Base-by-base conservation (phyloP, 805 yeast species). In the Lachancea quebecensis region DNA sequence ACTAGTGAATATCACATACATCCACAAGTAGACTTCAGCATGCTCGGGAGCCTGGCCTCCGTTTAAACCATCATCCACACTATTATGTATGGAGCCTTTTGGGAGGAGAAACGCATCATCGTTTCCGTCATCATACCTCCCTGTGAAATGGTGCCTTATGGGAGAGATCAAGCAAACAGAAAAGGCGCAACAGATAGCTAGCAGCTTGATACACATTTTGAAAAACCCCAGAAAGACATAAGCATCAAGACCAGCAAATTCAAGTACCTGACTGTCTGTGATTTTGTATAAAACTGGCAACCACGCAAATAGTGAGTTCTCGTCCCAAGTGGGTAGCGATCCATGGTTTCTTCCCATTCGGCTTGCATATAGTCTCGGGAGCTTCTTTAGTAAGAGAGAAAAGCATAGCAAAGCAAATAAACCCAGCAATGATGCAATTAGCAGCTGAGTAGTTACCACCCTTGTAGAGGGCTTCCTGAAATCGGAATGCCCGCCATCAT, bases 181-280 rank as follows among this genome's bases (percentile, higher is more conserved):
- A 55, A 86, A 78, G 2, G 85, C 47, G 39, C 86, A 74, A 57
- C 89, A 82, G 1, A 77, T 66, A 2, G 77, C 65, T 18, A 91
- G 64, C 8, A 86, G 68, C 59, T 79, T 78, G 40, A 90, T 85
- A 49, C 93, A 77, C 85, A 89, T 86, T 49, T 85, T 82, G 74
- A 93, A 93, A 61, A 91, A 90, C 3, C 89, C 89, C 29, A 91
- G 66, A 58, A 86, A 91, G 39, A 93, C 98, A 66, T 77, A 89
- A 0, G 97, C 97, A 67, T 91, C 99, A 37, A 91, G 66, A 0
- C 99, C 99, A 2, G 97, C 96, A 57, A 82, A 83, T 49, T 88
- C 91, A 41, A 91, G 71, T 2, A 93, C 76, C 47, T 88, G 89
- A 12, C 76, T 72, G 54, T 91, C 98, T 21, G 74, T 70, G 15